Conservation (phyloP, 768 basidiomycete species). For the Cubamyces sp. region DNA sequence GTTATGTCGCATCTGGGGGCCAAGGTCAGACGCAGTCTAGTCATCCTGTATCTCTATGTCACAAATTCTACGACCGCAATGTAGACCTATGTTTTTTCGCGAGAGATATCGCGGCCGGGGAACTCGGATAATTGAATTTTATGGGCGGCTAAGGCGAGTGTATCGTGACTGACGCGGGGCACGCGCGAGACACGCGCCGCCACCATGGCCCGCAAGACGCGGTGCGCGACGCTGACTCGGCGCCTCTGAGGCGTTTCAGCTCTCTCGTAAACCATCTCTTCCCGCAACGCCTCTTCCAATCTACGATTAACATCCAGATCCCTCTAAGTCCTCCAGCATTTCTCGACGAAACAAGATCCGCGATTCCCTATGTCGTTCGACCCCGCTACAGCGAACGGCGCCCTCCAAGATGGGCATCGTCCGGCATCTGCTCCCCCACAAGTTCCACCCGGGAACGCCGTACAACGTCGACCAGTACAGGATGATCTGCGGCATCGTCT, state of each 20-base stretch:
- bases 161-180: slow-evolving; percentile 18
- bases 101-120: background rate
- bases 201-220: slow-evolving; percentile 1
- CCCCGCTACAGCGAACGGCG: slow-evolving; percentile 9
- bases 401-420: slow-evolving; percentile 10
- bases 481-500: slow-evolving; percentile 21
- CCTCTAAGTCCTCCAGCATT: slow-evolving; percentile 1
- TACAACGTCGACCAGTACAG: slow-evolving; percentile 14
- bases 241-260: background rate
- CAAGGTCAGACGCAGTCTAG: slow-evolving; percentile 21
- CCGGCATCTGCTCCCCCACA: slow-evolving; percentile 23
- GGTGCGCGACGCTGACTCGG: slow-evolving; percentile 10
- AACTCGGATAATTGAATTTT: background rate
- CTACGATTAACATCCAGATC: background rate
- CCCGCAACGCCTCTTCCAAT: background rate
- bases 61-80: slow-evolving; percentile 6
- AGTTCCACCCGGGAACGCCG: slow-evolving; percentile 10
- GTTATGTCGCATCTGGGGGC: slow-evolving; percentile 17
- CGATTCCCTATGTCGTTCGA: slow-evolving; percentile 11
- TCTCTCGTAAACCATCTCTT: slow-evolving; percentile 4
- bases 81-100: slow-evolving; percentile 8
- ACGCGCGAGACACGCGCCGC: slow-evolving; percentile 22
- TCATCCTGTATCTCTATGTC: slow-evolving; percentile 21
- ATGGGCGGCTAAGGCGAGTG: background rate
- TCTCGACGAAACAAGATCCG: slow-evolving; percentile 11